These are phyloP conservation scores for Arthrinium phaeospermum DNA, from an alignment of 2,329 filamentous ascomycete genomes.

Conservation along the genomic window DNA sequence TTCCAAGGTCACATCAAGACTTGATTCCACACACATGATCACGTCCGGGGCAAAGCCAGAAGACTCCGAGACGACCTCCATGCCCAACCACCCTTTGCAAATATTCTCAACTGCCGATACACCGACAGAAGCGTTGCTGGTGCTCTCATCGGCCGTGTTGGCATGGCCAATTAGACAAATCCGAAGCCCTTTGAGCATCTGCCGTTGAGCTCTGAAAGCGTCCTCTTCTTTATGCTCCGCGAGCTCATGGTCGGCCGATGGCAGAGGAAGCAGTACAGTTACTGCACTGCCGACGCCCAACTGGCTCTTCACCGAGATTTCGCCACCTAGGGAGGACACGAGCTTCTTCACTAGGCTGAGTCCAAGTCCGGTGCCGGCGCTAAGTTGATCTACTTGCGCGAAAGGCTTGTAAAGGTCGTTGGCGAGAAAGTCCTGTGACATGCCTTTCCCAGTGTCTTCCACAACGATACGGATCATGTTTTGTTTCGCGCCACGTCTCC, in stretches of 20 bases:
- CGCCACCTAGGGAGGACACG: neutral
- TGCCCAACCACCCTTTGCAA: neutral
- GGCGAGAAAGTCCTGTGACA: constrained; percentile 62
- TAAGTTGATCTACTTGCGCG: constrained; percentile 62
- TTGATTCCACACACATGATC: neutral
- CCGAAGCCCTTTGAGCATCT: constrained; percentile 6
- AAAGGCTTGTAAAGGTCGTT: constrained; percentile 65
- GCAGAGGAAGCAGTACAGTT: neutral
- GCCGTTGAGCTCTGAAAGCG: neutral
- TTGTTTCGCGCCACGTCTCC: neutral
- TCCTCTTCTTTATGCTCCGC: neutral
- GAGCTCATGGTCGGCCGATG: neutral
- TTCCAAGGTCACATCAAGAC: neutral
- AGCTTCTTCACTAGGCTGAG: constrained; percentile 60
- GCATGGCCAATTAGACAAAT: neutral
- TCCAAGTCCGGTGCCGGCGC: constrained; percentile 63
- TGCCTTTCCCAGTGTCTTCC: constrained; percentile 66
- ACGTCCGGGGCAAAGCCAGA: neutral
- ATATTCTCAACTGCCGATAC: neutral
- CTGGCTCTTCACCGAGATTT: constrained; percentile 14
- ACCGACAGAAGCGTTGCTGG: neutral
- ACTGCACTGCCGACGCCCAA: neutral
- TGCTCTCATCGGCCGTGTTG: neutral
- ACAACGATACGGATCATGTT: constrained; percentile 39
- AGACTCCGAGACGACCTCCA: neutral